Base-by-base conservation (phyloP, 768 basidiomycete genomes). In the Phylloporus arenicola region DNA sequence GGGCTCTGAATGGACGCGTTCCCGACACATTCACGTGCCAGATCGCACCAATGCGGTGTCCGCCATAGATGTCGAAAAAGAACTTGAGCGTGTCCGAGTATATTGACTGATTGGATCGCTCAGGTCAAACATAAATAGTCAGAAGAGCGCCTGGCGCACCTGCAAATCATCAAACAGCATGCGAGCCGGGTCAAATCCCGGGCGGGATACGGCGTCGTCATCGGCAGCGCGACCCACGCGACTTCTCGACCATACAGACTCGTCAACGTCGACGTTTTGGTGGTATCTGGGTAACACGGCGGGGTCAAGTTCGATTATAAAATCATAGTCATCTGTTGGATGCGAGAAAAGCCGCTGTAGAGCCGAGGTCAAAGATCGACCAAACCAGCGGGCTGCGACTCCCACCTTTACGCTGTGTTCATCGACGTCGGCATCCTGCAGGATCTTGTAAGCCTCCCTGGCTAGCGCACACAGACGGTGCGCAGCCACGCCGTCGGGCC, bases 1-100 rank as follows among this genome's bases (percentile, higher is more conserved):
- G 72, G 7, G 92, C 89, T 53, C 87, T 82, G 74, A 94, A 92
- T 5, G 82, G 75, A 41, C 84, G 72, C 1, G 80, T 68, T 22
- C 76, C 70, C 49, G 76, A 78, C 30, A 90, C 68, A 13, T 73
- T 74, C 6, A 90, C 86, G 59, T 94, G 88, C 91, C 92, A 98
- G 2, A 96, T 83, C 1, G 77, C 83, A 6, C 90, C 93, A 45
- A 93, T 85, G 30, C 73, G 72, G 50, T 80, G 73, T 0, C 93
- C 92, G 12, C 96, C 96, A 30, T 82, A 76, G 0, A 79, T 72
- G 56, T 98, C 94, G 58, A 82, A 81, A 74, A 98, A 99, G 34
- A 95, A 75, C 50, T 88, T 80, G 55, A 89, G 77, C 1, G 85
- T 85, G 53, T 90, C 85, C 1, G 79, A 73, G 61, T 91, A 93